Evolutionary conservation across 768 basidiomycete species (phyloP), one percentile per base, ranked within the genome.

Genomic region (Hygrophorus pudorinus): DNA sequence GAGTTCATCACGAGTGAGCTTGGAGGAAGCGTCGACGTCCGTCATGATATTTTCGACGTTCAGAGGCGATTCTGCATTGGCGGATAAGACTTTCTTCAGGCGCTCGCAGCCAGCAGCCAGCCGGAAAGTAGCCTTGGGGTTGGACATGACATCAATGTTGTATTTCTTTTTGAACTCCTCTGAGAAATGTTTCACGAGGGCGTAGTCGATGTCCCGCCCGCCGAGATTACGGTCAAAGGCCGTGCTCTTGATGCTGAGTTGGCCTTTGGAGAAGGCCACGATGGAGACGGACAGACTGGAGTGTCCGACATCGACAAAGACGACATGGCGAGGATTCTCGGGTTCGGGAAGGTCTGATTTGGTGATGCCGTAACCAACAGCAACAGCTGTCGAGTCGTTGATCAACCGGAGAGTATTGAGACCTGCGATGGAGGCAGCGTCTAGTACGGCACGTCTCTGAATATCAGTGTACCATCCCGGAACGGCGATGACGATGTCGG

Each of bases 331-430:
- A 0, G 93, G 84, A 51, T 62, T 67, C 49, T 93, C 91, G 28
- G 79, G 61, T 11, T 84, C 80, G 16, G 96, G 96, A 35, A 99
- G 81, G 62, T 99, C 96, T 20, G 85, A 79, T 67, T 99, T 99
- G 52, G 94, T 99, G 73, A 98, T 98, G 53, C 96, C 96, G 67
- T 94, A 99, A 42, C 89, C 91, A 61, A 99, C 84, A 32, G 96
- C 96, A 46, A 84, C 76, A 42, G 94, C 96, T 50, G 94, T 98
- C 45, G 85, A 82, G 62, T 98, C 96, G 70, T 97, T 97, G 72
- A 98, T 90, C 63, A 99, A 75, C 41, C 94, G 88, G 48, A 98
- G 86, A 51, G 79, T 68, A 64, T 91, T 96, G 49, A 98, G 76
- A 47, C 85, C 82, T 44, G 88, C 90, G 56, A 99, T 89, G 47